phyloP scores from a whole-genome alignment of 176 grass and related monocot genomes.

The Dendrocalamus sinicus region DNA sequence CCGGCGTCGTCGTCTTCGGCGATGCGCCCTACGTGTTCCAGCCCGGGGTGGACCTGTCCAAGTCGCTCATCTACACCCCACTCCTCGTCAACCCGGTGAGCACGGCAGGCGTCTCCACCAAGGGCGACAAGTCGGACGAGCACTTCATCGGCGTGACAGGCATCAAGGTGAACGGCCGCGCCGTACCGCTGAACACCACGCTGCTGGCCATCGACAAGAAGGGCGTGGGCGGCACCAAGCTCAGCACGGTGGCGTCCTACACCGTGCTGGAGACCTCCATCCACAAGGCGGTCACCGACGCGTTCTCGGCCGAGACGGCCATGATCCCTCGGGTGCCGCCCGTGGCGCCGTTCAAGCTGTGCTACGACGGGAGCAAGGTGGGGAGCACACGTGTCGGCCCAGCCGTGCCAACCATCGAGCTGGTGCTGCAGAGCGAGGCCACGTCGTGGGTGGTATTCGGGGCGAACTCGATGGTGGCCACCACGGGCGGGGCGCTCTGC shows the following conservation, averaged over 20 bases:
- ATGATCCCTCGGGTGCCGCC: constrained; percentile 43
- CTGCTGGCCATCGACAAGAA: constrained; percentile 63
- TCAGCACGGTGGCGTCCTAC: constrained; percentile 72
- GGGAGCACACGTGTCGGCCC: constrained; percentile 61
- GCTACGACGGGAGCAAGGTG: constrained; percentile 61
- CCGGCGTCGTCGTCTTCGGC: constrained; percentile 62
- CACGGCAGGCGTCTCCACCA: constrained; percentile 60
- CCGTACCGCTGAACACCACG: constrained; percentile 58
- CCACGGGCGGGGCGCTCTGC: constrained; percentile 50
- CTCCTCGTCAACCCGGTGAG: constrained; percentile 75
- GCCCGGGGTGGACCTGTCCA: constrained; percentile 45
- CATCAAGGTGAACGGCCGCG: constrained; percentile 62
- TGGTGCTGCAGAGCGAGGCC: constrained; percentile 56
- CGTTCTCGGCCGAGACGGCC: constrained; percentile 55
- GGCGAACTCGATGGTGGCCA: constrained; percentile 71
- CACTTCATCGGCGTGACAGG: constrained; percentile 74
- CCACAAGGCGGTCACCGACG: constrained; percentile 56
- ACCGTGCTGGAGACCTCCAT: constrained; percentile 70
- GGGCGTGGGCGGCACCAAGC: constrained; percentile 68
- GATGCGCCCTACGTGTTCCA: constrained; percentile 66
- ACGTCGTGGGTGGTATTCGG: constrained; percentile 67
- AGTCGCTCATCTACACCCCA: constrained; percentile 66
- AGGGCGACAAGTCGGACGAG: constrained; percentile 65
- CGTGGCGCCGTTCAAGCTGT: constrained; percentile 64
- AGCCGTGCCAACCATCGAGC: constrained; percentile 62